A percentile compares a stretch with the other conserved stretches of the same genome.
phyloP scores from a whole-genome alignment of 352 stramenopile species.

The Phytopythium kandeliae region DNA sequence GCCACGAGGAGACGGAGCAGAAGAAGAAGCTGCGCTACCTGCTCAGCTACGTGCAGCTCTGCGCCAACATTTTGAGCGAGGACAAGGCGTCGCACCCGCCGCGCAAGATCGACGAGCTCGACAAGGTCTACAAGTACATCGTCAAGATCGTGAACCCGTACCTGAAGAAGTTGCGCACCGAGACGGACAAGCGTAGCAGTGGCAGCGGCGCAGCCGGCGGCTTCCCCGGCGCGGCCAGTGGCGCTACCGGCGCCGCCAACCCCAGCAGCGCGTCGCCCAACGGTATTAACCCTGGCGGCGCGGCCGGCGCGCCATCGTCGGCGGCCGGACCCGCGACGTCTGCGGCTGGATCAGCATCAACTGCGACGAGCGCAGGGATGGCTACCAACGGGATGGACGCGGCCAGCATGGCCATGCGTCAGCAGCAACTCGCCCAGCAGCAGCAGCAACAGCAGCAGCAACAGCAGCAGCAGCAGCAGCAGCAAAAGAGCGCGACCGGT shows the following conservation, averaged over 20 bases:
- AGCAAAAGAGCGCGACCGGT: slow-evolving; percentile 6
- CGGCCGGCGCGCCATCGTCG: background rate
- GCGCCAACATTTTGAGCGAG: slow-evolving; percentile 69
- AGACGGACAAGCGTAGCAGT: slow-evolving; percentile 70
- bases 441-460: no score
- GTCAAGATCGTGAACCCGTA: slow-evolving; percentile 86
- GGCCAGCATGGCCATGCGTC: slow-evolving; percentile 16
- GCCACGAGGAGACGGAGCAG: slow-evolving; percentile 80
- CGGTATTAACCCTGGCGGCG: no score
- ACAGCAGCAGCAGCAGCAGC: no score
- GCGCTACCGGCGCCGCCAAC: no score
- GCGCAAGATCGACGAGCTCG: slow-evolving; percentile 76
- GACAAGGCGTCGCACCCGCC: slow-evolving; percentile 63
- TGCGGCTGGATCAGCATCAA: no score
- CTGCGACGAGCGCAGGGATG: slow-evolving; percentile 4
- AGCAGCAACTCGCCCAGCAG: slow-evolving; percentile 26
- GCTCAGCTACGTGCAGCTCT: slow-evolving; percentile 79
- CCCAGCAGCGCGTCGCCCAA: no score
- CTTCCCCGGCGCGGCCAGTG: no score
- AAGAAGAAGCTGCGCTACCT: slow-evolving; percentile 85
- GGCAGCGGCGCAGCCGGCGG: no score
- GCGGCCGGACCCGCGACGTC: no score
- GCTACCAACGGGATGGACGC: slow-evolving; percentile 14
- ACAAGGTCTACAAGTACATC: slow-evolving; percentile 89
- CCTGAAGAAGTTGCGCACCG: slow-evolving; percentile 78